Evolutionary conservation across 2,329 filamentous ascomycete genomes (phyloP).

Genomic region (Bipolaris zeicola): DNA sequence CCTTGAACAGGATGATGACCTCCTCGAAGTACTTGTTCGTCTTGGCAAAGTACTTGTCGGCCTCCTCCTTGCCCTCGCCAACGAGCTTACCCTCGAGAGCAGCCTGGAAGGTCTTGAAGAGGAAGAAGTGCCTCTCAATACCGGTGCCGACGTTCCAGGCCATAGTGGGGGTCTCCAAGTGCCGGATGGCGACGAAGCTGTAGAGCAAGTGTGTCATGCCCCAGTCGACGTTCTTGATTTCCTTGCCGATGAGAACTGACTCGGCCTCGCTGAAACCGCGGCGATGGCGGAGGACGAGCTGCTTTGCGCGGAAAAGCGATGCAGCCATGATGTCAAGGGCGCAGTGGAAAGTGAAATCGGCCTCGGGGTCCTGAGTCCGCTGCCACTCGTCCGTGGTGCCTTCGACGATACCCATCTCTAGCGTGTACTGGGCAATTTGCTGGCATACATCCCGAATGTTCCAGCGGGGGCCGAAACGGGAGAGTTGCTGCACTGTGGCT

Average conservation of each 20-base stretch:
- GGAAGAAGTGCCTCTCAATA: not conserved
- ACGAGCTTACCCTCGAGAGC: not conserved
- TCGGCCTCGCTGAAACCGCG: not conserved
- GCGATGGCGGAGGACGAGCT: not conserved
- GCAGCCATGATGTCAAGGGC: not conserved
- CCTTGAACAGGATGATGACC: not conserved
- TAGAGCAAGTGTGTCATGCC: not conserved
- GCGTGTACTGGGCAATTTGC: not conserved
- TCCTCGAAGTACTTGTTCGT: not conserved
- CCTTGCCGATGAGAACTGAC: not conserved
- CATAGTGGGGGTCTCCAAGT: not conserved
- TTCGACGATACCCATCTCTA: not conserved
- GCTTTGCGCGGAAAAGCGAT: not conserved
- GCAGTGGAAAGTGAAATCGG: not conserved
- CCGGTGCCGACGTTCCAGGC: not conserved
- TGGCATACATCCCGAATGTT: not conserved
- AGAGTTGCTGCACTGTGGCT: not conserved
- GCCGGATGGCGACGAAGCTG: not conserved
- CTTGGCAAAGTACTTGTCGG: not conserved
- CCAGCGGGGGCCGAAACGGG: not conserved
- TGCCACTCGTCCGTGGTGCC: not conserved
- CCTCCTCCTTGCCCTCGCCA: not conserved
- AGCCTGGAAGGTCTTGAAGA: not conserved
- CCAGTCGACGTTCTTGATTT: not conserved
- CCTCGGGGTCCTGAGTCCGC: not conserved